These are phyloP conservation scores for Metschnikowia aberdeeniae DNA, from an alignment of 805 yeast genomes.

Conservation along the genomic window DNA sequence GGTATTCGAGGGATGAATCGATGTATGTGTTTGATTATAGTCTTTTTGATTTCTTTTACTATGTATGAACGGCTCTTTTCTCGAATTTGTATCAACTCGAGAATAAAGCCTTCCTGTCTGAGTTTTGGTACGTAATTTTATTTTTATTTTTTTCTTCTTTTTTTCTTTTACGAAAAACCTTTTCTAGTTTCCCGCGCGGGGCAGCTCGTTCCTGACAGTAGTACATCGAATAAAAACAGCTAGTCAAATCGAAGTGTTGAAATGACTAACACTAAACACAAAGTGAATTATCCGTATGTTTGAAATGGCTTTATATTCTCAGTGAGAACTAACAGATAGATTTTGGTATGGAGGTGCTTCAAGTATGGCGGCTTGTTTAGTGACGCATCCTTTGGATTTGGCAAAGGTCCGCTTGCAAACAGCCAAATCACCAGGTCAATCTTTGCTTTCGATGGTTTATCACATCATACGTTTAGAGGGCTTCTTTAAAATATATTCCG, in stretches of 20 bases:
- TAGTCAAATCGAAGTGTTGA: neutral
- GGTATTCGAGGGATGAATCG: no score
- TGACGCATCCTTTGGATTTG: slow-evolving; percentile 79
- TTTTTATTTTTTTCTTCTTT: neutral
- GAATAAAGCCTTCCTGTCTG: no score
- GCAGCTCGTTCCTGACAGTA: neutral
- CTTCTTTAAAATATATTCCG: slow-evolving; percentile 67
- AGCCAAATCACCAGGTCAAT: slow-evolving; percentile 61
- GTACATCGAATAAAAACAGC: neutral
- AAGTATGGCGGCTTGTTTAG: slow-evolving; percentile 61
- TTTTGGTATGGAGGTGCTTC: slow-evolving; percentile 71
- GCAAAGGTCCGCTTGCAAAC: slow-evolving; percentile 88
- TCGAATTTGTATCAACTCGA: no score
- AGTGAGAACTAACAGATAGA: slow-evolving; percentile 18
- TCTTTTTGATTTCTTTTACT: no score
- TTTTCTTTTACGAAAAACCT: no score
- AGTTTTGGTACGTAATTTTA: neutral
- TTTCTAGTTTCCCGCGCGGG: neutral
- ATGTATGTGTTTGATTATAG: no score
- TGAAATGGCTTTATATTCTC: no score
- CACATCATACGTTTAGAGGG: slow-evolving; percentile 64
- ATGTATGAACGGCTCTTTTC: no score
- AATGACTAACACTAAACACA: slow-evolving; percentile 16
- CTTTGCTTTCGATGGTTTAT: slow-evolving; percentile 56
- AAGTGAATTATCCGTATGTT: slow-evolving; percentile 21